phyloP scores from a whole-genome alignment of 2,329 filamentous ascomycete species.

The Colletotrichum musae region DNA sequence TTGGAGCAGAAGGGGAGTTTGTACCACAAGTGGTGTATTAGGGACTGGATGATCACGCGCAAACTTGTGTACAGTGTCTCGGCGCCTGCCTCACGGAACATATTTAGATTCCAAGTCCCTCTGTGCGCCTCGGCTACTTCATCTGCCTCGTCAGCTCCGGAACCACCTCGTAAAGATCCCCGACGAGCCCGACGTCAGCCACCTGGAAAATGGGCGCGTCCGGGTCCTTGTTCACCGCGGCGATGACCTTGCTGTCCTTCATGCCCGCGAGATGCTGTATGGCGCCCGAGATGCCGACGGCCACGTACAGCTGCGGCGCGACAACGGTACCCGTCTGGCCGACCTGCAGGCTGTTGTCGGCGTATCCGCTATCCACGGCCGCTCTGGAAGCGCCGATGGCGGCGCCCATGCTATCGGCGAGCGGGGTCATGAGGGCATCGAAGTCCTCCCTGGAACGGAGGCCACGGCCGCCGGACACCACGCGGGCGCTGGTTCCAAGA shows the following conservation, averaged over 20 bases:
- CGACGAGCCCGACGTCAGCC: constrained; percentile 94
- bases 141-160: constrained; percentile 97
- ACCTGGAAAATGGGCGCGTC: constrained; percentile 99
- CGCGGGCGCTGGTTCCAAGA: constrained; percentile 87
- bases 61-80: no score
- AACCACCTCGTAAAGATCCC: constrained; percentile 95
- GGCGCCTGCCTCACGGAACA: no score
- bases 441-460: constrained; percentile 99
- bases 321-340: constrained; percentile 99
- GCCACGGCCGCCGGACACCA: constrained; percentile 94
- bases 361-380: constrained; percentile 96
- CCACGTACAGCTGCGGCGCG: constrained; percentile 94
- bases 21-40: no score
- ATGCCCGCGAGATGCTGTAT: constrained; percentile 99
- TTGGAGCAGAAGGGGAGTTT: no score
- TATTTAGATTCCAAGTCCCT: no score
- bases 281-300: constrained; percentile 94
- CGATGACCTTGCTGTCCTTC: constrained; percentile 99
- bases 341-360: constrained; percentile 98
- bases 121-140: constrained; percentile 60
- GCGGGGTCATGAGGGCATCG: constrained; percentile 89
- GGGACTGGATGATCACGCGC: no score
- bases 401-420: constrained; percentile 94
- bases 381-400: constrained; percentile 95
- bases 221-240: constrained; percentile 96